phyloP scores from a whole-genome alignment of 1,284 basidiomycete species.

The Cystobasidiaceae sp. region DNA sequence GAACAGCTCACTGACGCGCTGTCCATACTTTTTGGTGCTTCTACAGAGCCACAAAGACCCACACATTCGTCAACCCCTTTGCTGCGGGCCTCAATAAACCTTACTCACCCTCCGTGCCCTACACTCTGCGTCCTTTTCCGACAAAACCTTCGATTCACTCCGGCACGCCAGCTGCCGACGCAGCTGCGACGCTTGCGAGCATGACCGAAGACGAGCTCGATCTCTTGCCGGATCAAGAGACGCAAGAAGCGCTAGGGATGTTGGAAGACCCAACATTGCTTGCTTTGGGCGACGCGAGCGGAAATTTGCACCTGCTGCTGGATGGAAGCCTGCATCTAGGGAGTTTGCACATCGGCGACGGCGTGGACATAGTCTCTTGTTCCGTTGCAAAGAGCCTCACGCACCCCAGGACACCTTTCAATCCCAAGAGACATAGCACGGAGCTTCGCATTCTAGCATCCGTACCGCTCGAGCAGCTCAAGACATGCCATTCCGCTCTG shows the following conservation, averaged over 20 bases:
- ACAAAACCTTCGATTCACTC: not conserved
- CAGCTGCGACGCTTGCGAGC: not conserved
- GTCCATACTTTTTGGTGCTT: too few species aligned
- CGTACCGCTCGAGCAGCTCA: not conserved
- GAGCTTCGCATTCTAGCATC: not conserved
- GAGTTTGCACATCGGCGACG: not conserved
- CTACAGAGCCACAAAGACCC: not conserved
- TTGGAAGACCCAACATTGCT: slow-evolving; percentile 16
- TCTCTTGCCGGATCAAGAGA: not conserved
- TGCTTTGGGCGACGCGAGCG: not conserved
- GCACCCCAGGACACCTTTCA: not conserved
- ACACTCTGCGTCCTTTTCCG: not conserved
- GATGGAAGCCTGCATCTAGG: slow-evolving; percentile 7
- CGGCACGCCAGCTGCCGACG: not conserved
- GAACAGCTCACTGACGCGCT: too few species aligned
- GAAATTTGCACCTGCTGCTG: slow-evolving; percentile 6
- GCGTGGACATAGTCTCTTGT: slow-evolving; percentile 11
- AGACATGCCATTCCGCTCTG: not conserved
- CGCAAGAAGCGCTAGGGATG: not conserved
- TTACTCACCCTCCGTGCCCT: not conserved
- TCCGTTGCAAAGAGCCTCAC: not conserved
- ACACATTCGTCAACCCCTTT: slow-evolving; percentile 21
- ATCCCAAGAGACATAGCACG: not conserved
- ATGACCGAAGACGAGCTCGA: slow-evolving; percentile 6
- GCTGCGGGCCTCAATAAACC: slow-evolving; percentile 5